These are phyloP conservation scores for Fusarium camptoceras DNA, from an alignment of 2,329 filamentous ascomycete genomes.

Conservation along the genomic window DNA sequence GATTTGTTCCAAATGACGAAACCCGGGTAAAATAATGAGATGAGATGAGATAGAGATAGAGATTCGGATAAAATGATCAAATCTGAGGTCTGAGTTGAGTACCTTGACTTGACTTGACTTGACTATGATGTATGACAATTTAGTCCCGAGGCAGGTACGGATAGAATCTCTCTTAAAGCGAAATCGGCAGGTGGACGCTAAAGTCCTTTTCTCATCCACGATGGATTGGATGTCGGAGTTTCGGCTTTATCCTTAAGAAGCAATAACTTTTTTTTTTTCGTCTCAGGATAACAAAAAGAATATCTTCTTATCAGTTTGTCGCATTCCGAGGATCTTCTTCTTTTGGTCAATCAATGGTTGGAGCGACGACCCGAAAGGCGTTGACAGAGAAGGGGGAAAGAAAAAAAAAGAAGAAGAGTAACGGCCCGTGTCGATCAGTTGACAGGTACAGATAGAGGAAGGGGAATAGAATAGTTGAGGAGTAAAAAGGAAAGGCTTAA, in stretches of 20 bases:
- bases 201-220: neutral
- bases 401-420: constrained; percentile 4
- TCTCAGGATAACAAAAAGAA: neutral
- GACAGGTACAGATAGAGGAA: neutral
- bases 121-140: constrained; percentile 1
- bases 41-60: neutral
- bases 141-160: neutral
- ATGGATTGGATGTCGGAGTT: constrained; percentile 14
- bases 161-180: constrained; percentile 15
- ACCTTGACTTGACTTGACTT: neutral
- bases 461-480: neutral
- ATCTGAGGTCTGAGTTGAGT: neutral
- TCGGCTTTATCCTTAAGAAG: neutral
- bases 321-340: neutral
- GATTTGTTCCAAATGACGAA: constrained; percentile 28
- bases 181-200: constrained; percentile 29
- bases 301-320: neutral
- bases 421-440: constrained; percentile 39
- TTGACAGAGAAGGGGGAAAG: constrained; percentile 6
- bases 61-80: constrained; percentile 4
- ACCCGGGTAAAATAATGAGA: constrained; percentile 12
- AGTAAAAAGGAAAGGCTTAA: constrained; percentile 31
- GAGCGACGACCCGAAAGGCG: constrained; percentile 42
- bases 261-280: neutral
- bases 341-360: neutral